These are phyloP conservation scores for Russula ochroleuca DNA, from an alignment of 768 basidiomycete genomes.

Conservation along the genomic window DNA sequence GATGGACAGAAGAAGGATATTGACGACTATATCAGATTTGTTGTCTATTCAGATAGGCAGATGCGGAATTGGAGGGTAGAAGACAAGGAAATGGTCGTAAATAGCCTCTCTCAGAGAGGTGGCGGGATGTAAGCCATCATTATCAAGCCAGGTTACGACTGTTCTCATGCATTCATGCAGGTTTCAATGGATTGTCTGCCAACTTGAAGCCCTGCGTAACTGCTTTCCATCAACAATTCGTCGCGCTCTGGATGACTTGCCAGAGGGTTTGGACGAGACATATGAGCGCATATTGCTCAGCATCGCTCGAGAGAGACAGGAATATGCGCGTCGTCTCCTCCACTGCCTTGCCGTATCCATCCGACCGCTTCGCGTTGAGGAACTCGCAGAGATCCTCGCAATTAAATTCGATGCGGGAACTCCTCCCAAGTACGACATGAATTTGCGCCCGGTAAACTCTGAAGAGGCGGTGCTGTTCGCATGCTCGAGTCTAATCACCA, in stretches of 20 bases:
- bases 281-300: slow-evolving; percentile 1
- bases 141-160: neutral
- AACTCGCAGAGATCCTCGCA: neutral
- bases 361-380: neutral
- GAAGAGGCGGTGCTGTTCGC: neutral
- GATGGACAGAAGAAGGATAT: slow-evolving; percentile 1
- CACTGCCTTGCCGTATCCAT: neutral
- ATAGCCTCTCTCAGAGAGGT: neutral
- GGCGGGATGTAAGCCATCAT: neutral
- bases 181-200: slow-evolving; percentile 4
- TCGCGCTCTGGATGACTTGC: neutral
- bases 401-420: neutral
- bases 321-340: neutral
- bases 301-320: neutral
- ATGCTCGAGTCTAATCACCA: neutral
- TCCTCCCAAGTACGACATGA: neutral
- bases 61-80: neutral
- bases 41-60: neutral
- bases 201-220: neutral
- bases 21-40: neutral
- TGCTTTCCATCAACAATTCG: neutral
- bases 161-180: neutral
- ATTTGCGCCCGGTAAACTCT: neutral
- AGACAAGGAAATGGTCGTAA: neutral
- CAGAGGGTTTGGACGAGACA: neutral